A percentile compares a stretch with the other conserved stretches of the same genome.
Evolutionary conservation across 345 rosid species (phyloP).

Genomic region (Litchi chinensis): DNA sequence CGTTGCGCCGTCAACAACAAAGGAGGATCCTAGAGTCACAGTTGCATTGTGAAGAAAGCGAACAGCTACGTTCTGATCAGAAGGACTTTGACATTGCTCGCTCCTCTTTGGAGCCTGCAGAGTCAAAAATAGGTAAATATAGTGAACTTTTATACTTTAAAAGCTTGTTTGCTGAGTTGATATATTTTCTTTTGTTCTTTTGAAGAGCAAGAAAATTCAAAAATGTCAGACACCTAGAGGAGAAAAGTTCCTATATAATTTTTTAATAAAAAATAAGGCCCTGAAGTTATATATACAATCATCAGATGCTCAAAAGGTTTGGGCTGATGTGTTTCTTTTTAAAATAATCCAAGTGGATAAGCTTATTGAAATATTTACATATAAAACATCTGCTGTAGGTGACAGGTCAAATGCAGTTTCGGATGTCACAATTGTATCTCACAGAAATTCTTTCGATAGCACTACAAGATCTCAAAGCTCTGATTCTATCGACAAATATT

Average conservation of each 20-base stretch:
- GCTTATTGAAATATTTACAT: not conserved
- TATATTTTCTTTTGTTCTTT: slow-evolving; percentile 10
- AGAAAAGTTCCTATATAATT: not conserved
- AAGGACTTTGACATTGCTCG: slow-evolving; percentile 10
- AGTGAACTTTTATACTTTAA: slow-evolving; percentile 5
- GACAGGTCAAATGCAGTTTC: slow-evolving; percentile 23
- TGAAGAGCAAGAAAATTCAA: not conserved
- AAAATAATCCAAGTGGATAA: not conserved
- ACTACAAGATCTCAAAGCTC: slow-evolving; percentile 24
- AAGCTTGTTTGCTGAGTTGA: slow-evolving; percentile 8
- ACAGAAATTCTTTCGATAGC: slow-evolving; percentile 23
- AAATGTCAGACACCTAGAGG: not conserved
- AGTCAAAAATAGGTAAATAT: slow-evolving; percentile 28
- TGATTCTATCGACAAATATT: slow-evolving; percentile 36
- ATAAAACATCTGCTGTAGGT: slow-evolving; percentile 30
- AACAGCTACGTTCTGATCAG: slow-evolving; percentile 11
- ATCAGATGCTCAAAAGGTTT: not conserved
- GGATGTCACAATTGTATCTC: slow-evolving; percentile 23
- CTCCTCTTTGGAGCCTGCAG: slow-evolving; percentile 13
- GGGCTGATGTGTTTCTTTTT: not conserved
- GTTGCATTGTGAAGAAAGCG: slow-evolving; percentile 15
- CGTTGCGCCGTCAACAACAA: slow-evolving; percentile 73
- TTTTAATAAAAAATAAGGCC: not conserved
- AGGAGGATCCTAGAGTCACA: slow-evolving; percentile 46
- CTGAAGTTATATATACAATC: not conserved